Percentiles rank a stretch among this genome's conserved stretches.
Evolutionary conservation across 2,329 filamentous ascomycete genomes (phyloP).

Genomic region (Fusarium sp.): DNA sequence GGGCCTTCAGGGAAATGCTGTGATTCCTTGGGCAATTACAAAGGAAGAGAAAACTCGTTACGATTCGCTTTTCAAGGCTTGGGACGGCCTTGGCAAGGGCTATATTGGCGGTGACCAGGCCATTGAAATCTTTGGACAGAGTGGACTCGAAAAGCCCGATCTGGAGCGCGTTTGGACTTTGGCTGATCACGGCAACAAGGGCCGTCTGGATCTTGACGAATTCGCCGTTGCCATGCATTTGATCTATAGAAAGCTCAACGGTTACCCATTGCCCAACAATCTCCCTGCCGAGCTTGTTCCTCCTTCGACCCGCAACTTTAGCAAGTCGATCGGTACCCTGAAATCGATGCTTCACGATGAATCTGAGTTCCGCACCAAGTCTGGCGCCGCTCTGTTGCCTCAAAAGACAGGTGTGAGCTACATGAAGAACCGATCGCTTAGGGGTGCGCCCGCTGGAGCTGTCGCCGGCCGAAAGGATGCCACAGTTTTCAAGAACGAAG

Average conservation of each 20-base stretch:
- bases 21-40: conserved; percentile 97
- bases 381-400: conserved; percentile 88
- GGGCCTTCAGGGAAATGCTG: conserved; percentile 91
- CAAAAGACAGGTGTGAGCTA: conserved; percentile 99
- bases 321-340: conserved; percentile 90
- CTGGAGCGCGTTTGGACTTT: conserved; percentile 95
- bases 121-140: conserved; percentile 97
- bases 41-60: conserved; percentile 99
- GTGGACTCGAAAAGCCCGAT: conserved; percentile 89
- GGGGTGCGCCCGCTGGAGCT: conserved; percentile 68
- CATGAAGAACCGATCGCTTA: conserved; percentile 94
- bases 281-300: conserved; percentile 93
- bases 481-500: conserved; percentile 96
- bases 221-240: conserved; percentile 99
- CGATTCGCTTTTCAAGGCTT: conserved; percentile 92
- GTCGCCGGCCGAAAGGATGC: conserved; percentile 84
- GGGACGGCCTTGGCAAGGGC: conserved; percentile 94
- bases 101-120: conserved; percentile 92
- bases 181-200: conserved; percentile 93
- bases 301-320: conserved; percentile 93
- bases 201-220: conserved; percentile 93
- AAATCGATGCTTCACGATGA: conserved; percentile 91
- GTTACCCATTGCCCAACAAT: conserved; percentile 88
- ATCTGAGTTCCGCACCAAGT: conserved; percentile 88
- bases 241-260: conserved; percentile 97